A percentile compares a stretch with the other conserved stretches of the same genome.
Conservation (phyloP, 2,329 filamentous ascomycete species). For the Moelleriella libera region DNA sequence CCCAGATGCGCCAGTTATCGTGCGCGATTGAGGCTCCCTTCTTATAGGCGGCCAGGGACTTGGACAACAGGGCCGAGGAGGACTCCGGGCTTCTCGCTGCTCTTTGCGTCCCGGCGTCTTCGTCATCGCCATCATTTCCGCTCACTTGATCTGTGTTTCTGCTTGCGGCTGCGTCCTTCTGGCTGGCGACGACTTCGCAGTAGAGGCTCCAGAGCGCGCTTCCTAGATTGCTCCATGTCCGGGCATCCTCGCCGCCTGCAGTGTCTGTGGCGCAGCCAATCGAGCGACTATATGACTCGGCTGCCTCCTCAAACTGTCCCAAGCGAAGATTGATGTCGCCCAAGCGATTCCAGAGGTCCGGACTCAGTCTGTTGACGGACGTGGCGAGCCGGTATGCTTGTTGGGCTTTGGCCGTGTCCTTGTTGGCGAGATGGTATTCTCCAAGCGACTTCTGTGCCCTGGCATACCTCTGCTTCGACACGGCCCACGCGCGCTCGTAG, state of each 20-base stretch:
- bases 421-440: slow-evolving; percentile 55
- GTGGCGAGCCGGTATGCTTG: slow-evolving; percentile 70
- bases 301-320: slow-evolving; percentile 61
- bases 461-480: slow-evolving; percentile 68
- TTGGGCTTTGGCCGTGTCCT: slow-evolving; percentile 54
- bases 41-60: slow-evolving; percentile 75
- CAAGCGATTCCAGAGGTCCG: slow-evolving; percentile 76
- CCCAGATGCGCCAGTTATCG: slow-evolving; percentile 88
- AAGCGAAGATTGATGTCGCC: slow-evolving; percentile 79
- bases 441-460: slow-evolving; percentile 80
- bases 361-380: slow-evolving; percentile 64
- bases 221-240: slow-evolving; percentile 91
- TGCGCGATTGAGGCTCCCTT: slow-evolving; percentile 71
- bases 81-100: slow-evolving; percentile 20
- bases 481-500: slow-evolving; percentile 78
- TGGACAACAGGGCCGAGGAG: slow-evolving; percentile 48
- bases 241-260: slow-evolving; percentile 74
- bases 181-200: slow-evolving; percentile 32
- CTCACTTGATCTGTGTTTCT: slow-evolving; percentile 7
- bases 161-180: slow-evolving; percentile 9
- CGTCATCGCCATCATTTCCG: slow-evolving; percentile 13
- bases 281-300: slow-evolving; percentile 68
- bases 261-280: slow-evolving; percentile 47
- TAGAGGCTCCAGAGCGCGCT: slow-evolving; percentile 64
- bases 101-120: slow-evolving; percentile 8